Percentiles rank a stretch among this genome's conserved stretches.
Evolutionary conservation across 768 basidiomycete species (phyloP).

Genomic region (Hypholoma sublateritium): DNA sequence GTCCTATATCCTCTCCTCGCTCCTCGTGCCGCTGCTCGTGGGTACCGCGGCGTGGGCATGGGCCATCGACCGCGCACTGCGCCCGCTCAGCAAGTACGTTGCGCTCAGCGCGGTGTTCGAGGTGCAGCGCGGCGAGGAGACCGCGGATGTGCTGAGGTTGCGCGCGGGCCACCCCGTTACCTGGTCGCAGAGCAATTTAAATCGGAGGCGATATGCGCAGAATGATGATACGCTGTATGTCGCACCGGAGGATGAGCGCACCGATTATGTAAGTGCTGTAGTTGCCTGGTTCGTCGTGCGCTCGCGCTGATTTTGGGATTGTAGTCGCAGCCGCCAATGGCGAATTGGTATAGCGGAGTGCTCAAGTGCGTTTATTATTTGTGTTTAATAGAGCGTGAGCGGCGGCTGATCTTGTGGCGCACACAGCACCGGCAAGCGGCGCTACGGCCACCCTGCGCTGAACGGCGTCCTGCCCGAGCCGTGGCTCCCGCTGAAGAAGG

Average conservation of each 20-base stretch:
- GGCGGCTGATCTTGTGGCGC: background rate
- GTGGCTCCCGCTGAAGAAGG: conserved; percentile 91
- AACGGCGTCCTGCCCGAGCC: conserved; percentile 92
- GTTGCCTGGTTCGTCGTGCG: background rate
- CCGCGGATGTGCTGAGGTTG: conserved; percentile 72
- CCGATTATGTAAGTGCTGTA: conserved; percentile 68
- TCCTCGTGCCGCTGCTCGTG: conserved; percentile 73
- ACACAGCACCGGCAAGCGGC: conserved; percentile 88
- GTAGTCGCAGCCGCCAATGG: conserved; percentile 95
- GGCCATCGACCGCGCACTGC: conserved; percentile 67
- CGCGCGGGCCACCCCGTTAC: conserved; percentile 85
- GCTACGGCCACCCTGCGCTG: conserved; percentile 94
- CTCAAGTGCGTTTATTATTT: conserved; percentile 58
- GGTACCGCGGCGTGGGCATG: conserved; percentile 81
- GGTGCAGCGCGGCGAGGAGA: conserved; percentile 87
- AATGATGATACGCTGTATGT: conserved; percentile 95
- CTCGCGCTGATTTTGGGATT: conserved; percentile 13
- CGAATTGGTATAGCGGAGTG: conserved; percentile 91
- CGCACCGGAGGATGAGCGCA: conserved; percentile 90
- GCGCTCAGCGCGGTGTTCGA: conserved; percentile 86
- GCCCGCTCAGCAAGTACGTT: conserved; percentile 77
- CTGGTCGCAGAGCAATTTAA: conserved; percentile 88
- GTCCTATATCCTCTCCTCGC: conserved; percentile 47
- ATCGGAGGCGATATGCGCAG: conserved; percentile 83
- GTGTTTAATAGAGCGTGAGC: background rate